Base-by-base conservation (phyloP, 345 rosid species). In the Conringia planisiliqua region DNA sequence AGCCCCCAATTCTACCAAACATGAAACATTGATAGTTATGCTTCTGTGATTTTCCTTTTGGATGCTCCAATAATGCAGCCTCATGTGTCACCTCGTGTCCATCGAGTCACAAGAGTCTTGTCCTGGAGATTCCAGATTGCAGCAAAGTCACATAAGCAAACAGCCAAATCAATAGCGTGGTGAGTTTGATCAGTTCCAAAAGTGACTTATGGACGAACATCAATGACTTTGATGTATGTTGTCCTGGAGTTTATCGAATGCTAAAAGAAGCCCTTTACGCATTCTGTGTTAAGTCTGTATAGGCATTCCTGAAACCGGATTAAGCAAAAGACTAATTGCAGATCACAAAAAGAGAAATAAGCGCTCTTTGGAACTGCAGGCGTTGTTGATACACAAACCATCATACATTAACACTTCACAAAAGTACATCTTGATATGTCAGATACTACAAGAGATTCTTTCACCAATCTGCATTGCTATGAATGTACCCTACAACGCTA, bases 371-470 rank as follows among this genome's bases (percentile, higher is more conserved):
- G 42, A 74, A 74, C 13, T 43, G 47, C 24, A 44, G 14, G 30
- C 35, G 18, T 36, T 60, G 18, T 36, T 60, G 66, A 70, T 70
- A 64, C 80, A 77, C 46, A 77, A 70, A 63, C 76, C 72, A 78
- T 71, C 68, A 66, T 72, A 78, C 73, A 78, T 78, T 71, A 63
- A 78, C 60, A 78, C 77, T 78, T 78, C 73, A 78, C 78, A 72
- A 66, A 46, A 72, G 69, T 66, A 78, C 77, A 78, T 40, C 10
- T 72, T 66, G 62, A 78, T 60, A 72, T 14, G 77, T 66, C 50
- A 72, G 76, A 71, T 55, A 77, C 71, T 63, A 76, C 14, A 29
- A 57, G 73, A 59, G 63, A 59, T 51, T 66, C 51, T 48, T 78
- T 30, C 14, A 3, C 51, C 60, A 71, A 72, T 66, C 64, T 72